Percentiles rank a stretch among this genome's conserved stretches.
Conservation (phyloP, 2,329 filamentous ascomycete genomes). For the Monosporascus ibericus region DNA sequence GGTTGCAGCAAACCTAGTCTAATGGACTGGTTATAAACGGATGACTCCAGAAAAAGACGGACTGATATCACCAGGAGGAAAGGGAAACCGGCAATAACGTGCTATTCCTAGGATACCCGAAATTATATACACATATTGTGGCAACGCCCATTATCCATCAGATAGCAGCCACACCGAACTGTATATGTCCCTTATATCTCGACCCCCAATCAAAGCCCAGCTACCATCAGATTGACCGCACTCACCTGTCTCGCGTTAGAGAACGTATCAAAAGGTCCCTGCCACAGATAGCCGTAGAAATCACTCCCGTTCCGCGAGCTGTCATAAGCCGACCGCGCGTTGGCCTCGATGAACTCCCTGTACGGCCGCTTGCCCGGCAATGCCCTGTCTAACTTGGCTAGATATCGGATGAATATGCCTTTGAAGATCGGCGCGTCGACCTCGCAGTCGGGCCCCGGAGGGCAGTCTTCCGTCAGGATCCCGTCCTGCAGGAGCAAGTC, state of each 20-base stretch:
- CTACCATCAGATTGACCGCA: constrained; percentile 49
- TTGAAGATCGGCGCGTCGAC: constrained; percentile 50
- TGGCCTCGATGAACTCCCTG: constrained; percentile 38
- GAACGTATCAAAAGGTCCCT: constrained; percentile 38
- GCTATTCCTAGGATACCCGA: too few species aligned
- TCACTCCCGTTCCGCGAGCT: constrained; percentile 32
- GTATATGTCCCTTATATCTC: too few species aligned
- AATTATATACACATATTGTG: too few species aligned
- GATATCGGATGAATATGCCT: constrained; percentile 53
- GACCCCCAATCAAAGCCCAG: constrained; percentile 25
- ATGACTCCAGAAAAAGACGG: too few species aligned
- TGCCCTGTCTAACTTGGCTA: constrained; percentile 42
- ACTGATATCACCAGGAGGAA: too few species aligned
- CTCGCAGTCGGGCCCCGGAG: constrained; percentile 24
- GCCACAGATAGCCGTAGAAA: constrained; percentile 46
- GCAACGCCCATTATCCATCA: too few species aligned
- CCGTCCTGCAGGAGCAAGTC: constrained; percentile 28
- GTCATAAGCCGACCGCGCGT: constrained; percentile 48
- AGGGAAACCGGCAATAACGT: too few species aligned
- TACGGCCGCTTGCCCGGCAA: constrained; percentile 36
- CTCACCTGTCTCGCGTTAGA: constrained; percentile 47
- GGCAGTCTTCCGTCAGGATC: constrained; percentile 36
- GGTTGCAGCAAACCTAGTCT: too few species aligned
- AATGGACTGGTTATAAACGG: too few species aligned
- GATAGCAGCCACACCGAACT: too few species aligned